Base-by-base conservation (phyloP, 2,329 filamentous ascomycete species). In the Exophiala xenobiotica region DNA sequence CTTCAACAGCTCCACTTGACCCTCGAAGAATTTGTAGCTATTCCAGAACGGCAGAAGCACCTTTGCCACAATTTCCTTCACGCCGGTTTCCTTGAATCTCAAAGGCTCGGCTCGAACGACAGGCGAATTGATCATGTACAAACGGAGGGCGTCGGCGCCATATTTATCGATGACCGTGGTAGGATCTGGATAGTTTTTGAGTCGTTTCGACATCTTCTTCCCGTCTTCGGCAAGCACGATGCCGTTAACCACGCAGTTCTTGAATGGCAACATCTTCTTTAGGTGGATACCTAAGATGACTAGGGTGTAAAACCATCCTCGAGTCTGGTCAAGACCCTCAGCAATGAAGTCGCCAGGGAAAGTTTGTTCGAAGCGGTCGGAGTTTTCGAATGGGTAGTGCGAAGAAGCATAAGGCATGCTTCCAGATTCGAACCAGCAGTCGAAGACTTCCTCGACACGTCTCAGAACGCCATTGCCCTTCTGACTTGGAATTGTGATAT, bases 151-250 rank as follows among this genome's bases (percentile, higher is more conserved):
- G 71, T 95, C 90, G 1, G 88, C 89, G 18, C 90, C 90, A 65
- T 92, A 92, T 67, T 87, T 86, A 54, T 85, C 74, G 76, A 95
- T 91, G 58, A 95, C 81, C 38, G 87, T 74, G 48, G 74, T 76
- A 3, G 90, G 90, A 63, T 95, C 89, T 0, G 90, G 90, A 68
- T 93, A 95, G 70, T 95, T 95, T 74, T 95, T 92, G 41, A 95
- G 78, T 33, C 90, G 83, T 71, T 95, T 95, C 9, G 89, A 93
- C 90, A 95, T 95, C 76, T 95, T 95, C 78, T 95, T 95, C 50
- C 90, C 90, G 64, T 95, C 88, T 67, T 93, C 88, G 1, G 89
- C 89, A 22, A 95, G 77, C 6, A 95, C 88, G 51, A 95, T 90
- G 43, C 89, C 89, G 65, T 93, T 95, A 60, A 93, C 88, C 7